These are phyloP conservation scores for Misopates orontium DNA, from an alignment of 257 asterid genomes.

Conservation along the genomic window DNA sequence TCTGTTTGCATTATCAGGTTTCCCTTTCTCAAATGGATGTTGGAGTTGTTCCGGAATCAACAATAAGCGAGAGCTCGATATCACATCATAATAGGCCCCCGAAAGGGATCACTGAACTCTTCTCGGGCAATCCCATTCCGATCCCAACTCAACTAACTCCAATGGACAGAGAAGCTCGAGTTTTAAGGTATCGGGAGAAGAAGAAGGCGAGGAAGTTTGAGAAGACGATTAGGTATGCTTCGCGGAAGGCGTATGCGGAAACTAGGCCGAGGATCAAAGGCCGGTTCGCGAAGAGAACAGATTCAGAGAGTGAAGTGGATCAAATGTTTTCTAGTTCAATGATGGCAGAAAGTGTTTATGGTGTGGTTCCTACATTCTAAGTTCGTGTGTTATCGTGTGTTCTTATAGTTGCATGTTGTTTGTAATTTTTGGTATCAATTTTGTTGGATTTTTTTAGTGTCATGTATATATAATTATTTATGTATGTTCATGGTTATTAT, in stretches of 20 bases:
- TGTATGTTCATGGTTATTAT: no score
- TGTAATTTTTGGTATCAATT: slow-evolving; percentile 6
- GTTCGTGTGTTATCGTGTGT: not conserved
- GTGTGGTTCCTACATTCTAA: slow-evolving; percentile 56
- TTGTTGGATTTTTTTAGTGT: slow-evolving; percentile 6
- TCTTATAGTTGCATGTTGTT: no score
- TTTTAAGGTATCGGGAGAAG: slow-evolving; percentile 80
- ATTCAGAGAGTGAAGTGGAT: slow-evolving; percentile 46
- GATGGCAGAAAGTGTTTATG: slow-evolving; percentile 47
- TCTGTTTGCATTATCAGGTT: slow-evolving; percentile 40
- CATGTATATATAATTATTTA: slow-evolving; percentile 6
- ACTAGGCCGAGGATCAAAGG: slow-evolving; percentile 86
- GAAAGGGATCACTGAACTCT: slow-evolving; percentile 67
- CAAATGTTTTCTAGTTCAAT: slow-evolving; percentile 52
- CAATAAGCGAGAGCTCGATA: slow-evolving; percentile 46
- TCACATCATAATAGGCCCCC: slow-evolving; percentile 42
- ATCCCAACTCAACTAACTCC: slow-evolving; percentile 55
- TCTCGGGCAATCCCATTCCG: slow-evolving; percentile 43
- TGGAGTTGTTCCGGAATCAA: slow-evolving; percentile 66
- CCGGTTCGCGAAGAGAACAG: slow-evolving; percentile 72
- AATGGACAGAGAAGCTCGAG: slow-evolving; percentile 78
- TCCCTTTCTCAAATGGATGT: slow-evolving; percentile 60
- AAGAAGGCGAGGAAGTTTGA: slow-evolving; percentile 78
- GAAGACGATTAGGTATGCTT: slow-evolving; percentile 81
- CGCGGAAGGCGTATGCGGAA: slow-evolving; percentile 89